Evolutionary conservation across 179 eudicot genomes (phyloP).

Genomic region (Spergularia azorica): DNA sequence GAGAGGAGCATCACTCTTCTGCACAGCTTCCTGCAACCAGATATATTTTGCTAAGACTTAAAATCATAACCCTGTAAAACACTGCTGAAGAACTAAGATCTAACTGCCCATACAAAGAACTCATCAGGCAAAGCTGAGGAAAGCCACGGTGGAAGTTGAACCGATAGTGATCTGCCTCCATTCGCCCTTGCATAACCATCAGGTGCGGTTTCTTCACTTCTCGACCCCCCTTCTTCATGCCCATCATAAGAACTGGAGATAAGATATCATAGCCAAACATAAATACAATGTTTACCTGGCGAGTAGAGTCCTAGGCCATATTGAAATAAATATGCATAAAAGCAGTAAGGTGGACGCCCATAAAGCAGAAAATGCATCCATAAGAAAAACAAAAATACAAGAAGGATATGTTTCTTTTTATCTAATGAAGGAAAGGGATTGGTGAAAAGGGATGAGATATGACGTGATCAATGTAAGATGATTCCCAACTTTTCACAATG

Average conservation of each 20-base stretch:
- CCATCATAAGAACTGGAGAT: constrained; percentile 71
- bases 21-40: constrained; percentile 77
- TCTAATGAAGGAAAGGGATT: neutral
- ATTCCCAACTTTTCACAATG: too few relatives aligned
- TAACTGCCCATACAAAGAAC: constrained; percentile 67
- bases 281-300: constrained; percentile 17
- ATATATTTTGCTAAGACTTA: constrained; percentile 10
- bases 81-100: constrained; percentile 1
- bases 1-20: constrained; percentile 81
- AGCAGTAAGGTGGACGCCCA: too few relatives aligned
- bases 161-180: constrained; percentile 60
- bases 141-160: constrained; percentile 88
- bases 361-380: neutral
- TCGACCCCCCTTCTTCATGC: constrained; percentile 59
- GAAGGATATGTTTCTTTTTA: neutral
- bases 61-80: constrained; percentile 19
- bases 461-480: too few relatives aligned
- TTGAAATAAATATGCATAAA: neutral
- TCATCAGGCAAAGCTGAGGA: constrained; percentile 89
- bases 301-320: neutral
- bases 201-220: constrained; percentile 42
- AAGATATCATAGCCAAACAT: constrained; percentile 8
- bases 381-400: neutral
- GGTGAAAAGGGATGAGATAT: neutral
- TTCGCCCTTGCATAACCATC: constrained; percentile 35